Conservation (phyloP, 768 basidiomycete species). For the Mycena chlorophos region DNA sequence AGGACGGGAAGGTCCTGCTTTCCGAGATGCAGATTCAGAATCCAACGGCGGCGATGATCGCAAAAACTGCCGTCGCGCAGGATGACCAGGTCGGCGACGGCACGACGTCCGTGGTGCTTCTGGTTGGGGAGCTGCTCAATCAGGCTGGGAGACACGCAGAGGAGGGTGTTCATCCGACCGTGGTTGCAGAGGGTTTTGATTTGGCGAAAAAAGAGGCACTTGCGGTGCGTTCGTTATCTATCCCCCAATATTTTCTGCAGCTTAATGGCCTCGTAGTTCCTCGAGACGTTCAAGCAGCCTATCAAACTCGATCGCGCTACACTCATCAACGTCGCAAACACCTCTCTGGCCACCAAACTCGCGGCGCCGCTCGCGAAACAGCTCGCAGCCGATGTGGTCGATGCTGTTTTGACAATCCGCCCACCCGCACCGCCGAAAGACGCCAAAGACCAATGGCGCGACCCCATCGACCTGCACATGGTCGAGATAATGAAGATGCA, state of each 20-base stretch:
- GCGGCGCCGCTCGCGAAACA: constrained; percentile 78
- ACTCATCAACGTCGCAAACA: constrained; percentile 89
- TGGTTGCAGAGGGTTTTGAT: constrained; percentile 94
- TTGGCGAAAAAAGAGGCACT: constrained; percentile 96
- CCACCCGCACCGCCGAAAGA: constrained; percentile 63
- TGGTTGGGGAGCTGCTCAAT: constrained; percentile 94
- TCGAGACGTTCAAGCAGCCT: constrained; percentile 84
- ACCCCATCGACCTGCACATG: constrained; percentile 99
- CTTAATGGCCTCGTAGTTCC: constrained; percentile 58
- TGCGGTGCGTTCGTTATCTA: constrained; percentile 50
- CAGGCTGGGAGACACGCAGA: constrained; percentile 98
- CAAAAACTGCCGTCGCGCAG: constrained; percentile 96
- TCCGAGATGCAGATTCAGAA: constrained; percentile 99
- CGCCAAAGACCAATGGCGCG: constrained; percentile 66
- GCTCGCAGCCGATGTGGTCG: constrained; percentile 90
- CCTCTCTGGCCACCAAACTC: constrained; percentile 95
- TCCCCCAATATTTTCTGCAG: constrained; percentile 2
- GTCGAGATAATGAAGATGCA: constrained; percentile 99
- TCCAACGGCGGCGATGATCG: constrained; percentile 99
- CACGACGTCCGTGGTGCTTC: constrained; percentile 93
- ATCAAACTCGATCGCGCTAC: constrained; percentile 83
- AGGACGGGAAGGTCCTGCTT: constrained; percentile 96
- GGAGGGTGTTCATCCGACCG: constrained; percentile 97
- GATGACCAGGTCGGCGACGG: constrained; percentile 99
- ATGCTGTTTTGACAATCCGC: constrained; percentile 89